Evolutionary conservation across 495 filamentous ascomycete species (phyloP), one percentile per base, ranked within the genome.

Genomic region (Penicillium bialowiezense): DNA sequence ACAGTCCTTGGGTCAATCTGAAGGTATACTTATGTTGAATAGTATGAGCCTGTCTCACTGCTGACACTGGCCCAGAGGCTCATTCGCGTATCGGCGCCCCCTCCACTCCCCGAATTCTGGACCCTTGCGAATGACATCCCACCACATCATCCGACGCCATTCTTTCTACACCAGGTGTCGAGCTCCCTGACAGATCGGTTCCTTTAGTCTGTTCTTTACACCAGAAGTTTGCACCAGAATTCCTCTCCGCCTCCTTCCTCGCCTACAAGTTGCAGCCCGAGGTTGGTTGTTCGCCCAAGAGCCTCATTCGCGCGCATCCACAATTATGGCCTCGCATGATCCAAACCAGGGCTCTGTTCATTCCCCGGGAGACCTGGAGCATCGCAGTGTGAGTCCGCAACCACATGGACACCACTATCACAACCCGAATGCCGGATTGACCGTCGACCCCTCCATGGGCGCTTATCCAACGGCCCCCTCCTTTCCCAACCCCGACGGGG

Each of bases 311-410:
- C 44, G 39, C 36, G 50, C 52, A 52, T 43, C 20, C 45, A 35
- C 45, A 40, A 48, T 32, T 24, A 74, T 74, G 71, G 63, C 64
- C 49, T 68, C 69, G 26, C 68, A 72, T 49, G 64, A 71, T 28
- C 61, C 56, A 37, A 47, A 44, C 56, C 66, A 54, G 17, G 59
- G 67, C 44, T 47, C 62, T 40, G 63, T 62, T 34, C 50, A 62
- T 41, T 60, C 63, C 39, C 53, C 65, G 19, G 60, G 33, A 4
- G 52, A 52, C 38, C 45, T 62, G 38, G 61, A 70, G 48, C 67
- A 59, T 59, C 70, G 70, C 51, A 70, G 70, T 44, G 60, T 68
- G 52, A 76, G 73, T 64, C 70, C 72, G 10, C 70, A 68, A 36
- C 52, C 63, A 35, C 69, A 70, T 57, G 54, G 48, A 44, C 70